Base-by-base conservation (phyloP, 2,329 filamentous ascomycete species). In the Fusarium compactum region DNA sequence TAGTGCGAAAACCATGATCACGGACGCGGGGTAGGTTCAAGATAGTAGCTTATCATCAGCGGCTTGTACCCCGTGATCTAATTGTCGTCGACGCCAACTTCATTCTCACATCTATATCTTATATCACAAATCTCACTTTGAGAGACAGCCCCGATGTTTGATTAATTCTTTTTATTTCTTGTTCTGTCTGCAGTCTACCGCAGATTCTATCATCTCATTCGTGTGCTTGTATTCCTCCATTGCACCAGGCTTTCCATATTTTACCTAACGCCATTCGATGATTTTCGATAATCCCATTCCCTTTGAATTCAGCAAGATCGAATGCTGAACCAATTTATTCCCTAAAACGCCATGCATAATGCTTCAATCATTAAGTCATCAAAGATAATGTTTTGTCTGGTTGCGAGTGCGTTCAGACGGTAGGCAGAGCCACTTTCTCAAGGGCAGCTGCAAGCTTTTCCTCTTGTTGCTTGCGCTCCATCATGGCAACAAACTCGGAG, bases 401-500 rank as follows among this genome's bases (percentile, higher is more conserved):
- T 64, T 74, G 68, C 72, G 50, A 76, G 67, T 69, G 70, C 71
- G 66, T 64, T 72, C 48, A 76, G 52, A 61, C 71, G 38, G 78
- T 73, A 53, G 78, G 74, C 51, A 70, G 62, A 46, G 65, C 71
- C 24, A 74, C 74, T 66, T 76, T 69, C 51, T 76, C 72, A 15
- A 76, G 70, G n/a, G 74, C 74, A 34, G 74, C 72, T n/a, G 76
- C 65, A 27, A 76, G 69, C 57, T 78, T 74, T 55, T 78, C 74
- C 69, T 89, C 87, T 73, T 90, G 85, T 70, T 86, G 84, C 84
- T 93, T 91, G 77, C 86, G 83, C 78, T 94, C 91, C 81, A 92
- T 88, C 66, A 94, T 90, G 76, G 87, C 86, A 59, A 97, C 83
- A 82, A 92, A 98, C 82, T 95, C 90, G 14, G 94, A 92, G 78